Base-by-base conservation (phyloP, 495 filamentous ascomycete species). In the Parmelia sp. region DNA sequence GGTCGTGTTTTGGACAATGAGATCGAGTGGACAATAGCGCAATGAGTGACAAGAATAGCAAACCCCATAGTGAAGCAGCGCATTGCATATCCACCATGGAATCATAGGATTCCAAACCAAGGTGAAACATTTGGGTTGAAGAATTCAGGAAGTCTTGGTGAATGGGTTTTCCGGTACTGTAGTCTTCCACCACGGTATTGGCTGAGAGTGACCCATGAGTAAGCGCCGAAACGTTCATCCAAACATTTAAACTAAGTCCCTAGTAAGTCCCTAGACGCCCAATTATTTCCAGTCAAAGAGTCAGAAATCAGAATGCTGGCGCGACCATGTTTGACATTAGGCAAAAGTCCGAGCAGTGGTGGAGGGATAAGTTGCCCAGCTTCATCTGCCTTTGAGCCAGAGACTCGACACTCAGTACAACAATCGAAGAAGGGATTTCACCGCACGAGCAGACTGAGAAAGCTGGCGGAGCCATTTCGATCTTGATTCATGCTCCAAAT, bases 1-100 rank as follows among this genome's bases (percentile, higher is more conserved):
- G 63, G 53, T 51, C 35, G 55, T 56, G 27, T 55, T 66, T 55
- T 33, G 27, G 65, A 68, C 62, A 51, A 66, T 63, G 51, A 63
- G 42, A 39, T 40, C 60, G 49, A 63, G 63, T 57, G 12, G 65
- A 69, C 53, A 61, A 67, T 58, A 65, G 60, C n/a, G n/a, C 64
- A 62, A 44, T 27, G 57, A 51, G 65, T 57, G 45, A 49, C 58
- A 68, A 68, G 63, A 70, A 70, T 70, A 70, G 68, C 17, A 69
- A 29, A 53, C 29, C 29, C 27, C 47, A 45, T 37, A 58, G 25
- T 64, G 57, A 57, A 53, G 35, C 47, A 47, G 37, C 15, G 40
- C 51, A 44, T 21, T 53, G 29, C 53, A 21, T 25, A 47, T 66
- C 60, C 64, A 66, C 69, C 69, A 71, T 36, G 42, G 27, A 61